A percentile compares a stretch with the other conserved stretches of the same genome.
Conservation (phyloP, 1,284 basidiomycete genomes). For the Agroathelia rolfsii region DNA sequence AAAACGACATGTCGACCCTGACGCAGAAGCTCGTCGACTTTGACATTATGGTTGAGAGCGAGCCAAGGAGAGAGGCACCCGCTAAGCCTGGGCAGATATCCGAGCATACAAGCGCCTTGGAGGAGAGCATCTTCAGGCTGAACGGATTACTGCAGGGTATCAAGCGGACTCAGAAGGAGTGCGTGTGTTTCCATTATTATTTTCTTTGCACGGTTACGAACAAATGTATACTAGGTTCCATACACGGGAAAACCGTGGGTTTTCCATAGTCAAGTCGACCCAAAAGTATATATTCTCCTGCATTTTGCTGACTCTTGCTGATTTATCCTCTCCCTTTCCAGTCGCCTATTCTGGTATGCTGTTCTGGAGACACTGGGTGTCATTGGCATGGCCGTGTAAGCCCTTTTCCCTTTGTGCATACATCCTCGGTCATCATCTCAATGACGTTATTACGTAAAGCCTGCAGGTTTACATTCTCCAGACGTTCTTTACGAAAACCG, state of each 20-base stretch:
- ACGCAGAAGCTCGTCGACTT: slow-evolving; percentile 91
- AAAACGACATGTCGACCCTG: slow-evolving; percentile 90
- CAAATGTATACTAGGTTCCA: slow-evolving; percentile 48
- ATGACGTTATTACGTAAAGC: slow-evolving; percentile 28
- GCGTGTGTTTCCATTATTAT: slow-evolving; percentile 17
- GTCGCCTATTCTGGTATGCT: slow-evolving; percentile 86
- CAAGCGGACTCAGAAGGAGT: slow-evolving; percentile 90
- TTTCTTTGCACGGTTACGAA: slow-evolving; percentile 2
- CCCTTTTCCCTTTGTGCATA: slow-evolving; percentile 16
- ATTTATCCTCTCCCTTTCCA: slow-evolving; percentile 25
- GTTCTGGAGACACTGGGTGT: slow-evolving; percentile 69
- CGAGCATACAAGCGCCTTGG: slow-evolving; percentile 84
- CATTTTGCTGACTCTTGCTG: slow-evolving; percentile 10
- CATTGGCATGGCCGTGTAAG: slow-evolving; percentile 76
- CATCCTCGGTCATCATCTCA: slow-evolving; percentile 1
- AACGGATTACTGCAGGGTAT: slow-evolving; percentile 80
- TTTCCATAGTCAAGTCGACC: slow-evolving; percentile 70
- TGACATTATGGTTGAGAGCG: slow-evolving; percentile 95
- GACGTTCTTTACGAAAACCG: slow-evolving; percentile 88
- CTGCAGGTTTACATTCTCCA: slow-evolving; percentile 84
- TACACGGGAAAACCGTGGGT: slow-evolving; percentile 74
- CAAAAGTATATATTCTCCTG: slow-evolving; percentile 43
- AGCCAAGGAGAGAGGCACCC: slow-evolving; percentile 76
- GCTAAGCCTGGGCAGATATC: slow-evolving; percentile 77
- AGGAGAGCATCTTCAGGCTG: slow-evolving; percentile 88